These are phyloP conservation scores for Wickerhamomyces strasburgensis DNA, from an alignment of 805 yeast species.

Conservation along the genomic window DNA sequence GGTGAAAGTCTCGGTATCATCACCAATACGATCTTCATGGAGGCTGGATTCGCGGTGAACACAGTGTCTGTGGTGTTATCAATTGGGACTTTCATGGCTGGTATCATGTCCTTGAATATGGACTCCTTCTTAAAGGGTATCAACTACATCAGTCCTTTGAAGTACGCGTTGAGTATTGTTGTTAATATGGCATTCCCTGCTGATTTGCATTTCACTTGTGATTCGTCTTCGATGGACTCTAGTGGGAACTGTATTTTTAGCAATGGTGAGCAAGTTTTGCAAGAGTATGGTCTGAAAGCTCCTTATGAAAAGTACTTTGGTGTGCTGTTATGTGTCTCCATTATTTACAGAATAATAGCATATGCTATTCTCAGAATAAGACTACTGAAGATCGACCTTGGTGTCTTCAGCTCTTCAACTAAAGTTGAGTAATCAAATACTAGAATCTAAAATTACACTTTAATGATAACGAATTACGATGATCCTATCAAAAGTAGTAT, in stretches of 20 bases:
- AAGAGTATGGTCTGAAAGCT: slow-evolving; percentile 35
- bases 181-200: slow-evolving; percentile 49
- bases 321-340: slow-evolving; percentile 33
- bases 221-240: slow-evolving; percentile 24
- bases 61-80: slow-evolving; percentile 61
- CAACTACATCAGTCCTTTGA: slow-evolving; percentile 74
- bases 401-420: slow-evolving; percentile 6
- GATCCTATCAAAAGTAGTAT: too few species aligned
- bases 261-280: slow-evolving; percentile 52
- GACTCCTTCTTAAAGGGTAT: slow-evolving; percentile 61
- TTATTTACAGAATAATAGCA: slow-evolving; percentile 40
- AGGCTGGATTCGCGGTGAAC: slow-evolving; percentile 78
- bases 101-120: slow-evolving; percentile 76
- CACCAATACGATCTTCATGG: slow-evolving; percentile 66
- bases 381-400: slow-evolving; percentile 19
- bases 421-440: not conserved
- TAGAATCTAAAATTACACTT: too few species aligned
- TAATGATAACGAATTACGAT: too few species aligned
- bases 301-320: slow-evolving; percentile 33
- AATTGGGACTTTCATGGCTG: slow-evolving; percentile 78
- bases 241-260: slow-evolving; percentile 43
- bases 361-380: slow-evolving; percentile 21
- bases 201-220: slow-evolving; percentile 48
- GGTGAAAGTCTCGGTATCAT: slow-evolving; percentile 86
- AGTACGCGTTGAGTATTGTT: slow-evolving; percentile 56